These are phyloP conservation scores for Aristolochia californica DNA, from an alignment of 164 flowering plant species.

Conservation along the genomic window DNA sequence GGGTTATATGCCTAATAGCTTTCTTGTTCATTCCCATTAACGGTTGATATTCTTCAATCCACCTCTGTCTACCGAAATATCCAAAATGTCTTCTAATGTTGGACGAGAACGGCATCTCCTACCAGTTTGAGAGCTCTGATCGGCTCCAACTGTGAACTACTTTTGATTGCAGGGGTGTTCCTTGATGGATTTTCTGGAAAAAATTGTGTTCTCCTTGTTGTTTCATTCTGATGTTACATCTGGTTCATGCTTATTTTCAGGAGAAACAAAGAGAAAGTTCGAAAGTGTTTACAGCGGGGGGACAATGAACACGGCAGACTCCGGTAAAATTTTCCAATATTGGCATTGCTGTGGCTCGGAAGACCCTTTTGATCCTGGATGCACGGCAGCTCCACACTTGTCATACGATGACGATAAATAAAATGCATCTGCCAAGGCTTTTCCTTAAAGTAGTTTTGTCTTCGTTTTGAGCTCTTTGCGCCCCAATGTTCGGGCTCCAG, in stretches of 20 bases:
- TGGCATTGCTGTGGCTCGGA: constrained; percentile 99
- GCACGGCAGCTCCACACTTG: constrained; percentile 81
- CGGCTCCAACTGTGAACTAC: no score
- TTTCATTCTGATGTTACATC: not conserved
- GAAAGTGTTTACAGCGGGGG: constrained; percentile 87
- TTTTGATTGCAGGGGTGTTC: not conserved
- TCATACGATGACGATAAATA: constrained; percentile 62
- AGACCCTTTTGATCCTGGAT: constrained; percentile 88
- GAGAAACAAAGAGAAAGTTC: constrained; percentile 93
- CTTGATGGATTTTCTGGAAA: not conserved
- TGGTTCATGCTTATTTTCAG: constrained; percentile 16
- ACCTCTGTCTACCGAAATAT: no score
- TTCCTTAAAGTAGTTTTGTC: no score
- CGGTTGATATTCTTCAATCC: no score
- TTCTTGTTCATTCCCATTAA: no score
- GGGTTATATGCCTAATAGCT: no score
- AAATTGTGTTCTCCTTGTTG: not conserved
- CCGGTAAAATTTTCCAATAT: constrained; percentile 69
- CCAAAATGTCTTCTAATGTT: no score
- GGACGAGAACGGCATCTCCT: no score
- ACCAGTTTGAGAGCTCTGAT: not conserved
- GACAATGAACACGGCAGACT: constrained; percentile 72
- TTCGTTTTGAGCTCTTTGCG: no score
- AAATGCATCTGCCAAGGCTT: not conserved
- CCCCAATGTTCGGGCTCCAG: no score